A percentile compares a stretch with the other conserved stretches of the same genome.
These are phyloP conservation scores for Ceratonia siliqua DNA, from an alignment of 306 rosid species.

Conservation along the genomic window DNA sequence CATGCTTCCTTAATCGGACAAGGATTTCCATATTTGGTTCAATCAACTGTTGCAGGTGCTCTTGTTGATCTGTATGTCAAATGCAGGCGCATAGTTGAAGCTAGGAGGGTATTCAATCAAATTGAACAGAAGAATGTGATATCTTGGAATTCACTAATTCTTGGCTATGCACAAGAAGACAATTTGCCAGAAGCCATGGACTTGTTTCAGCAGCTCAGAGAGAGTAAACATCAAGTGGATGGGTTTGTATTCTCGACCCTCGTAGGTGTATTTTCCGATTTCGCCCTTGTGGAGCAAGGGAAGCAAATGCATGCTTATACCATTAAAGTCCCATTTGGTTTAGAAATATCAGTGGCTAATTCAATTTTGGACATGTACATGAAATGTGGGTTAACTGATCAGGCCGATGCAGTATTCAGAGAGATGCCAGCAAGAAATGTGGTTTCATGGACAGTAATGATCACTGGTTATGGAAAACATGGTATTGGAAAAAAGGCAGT, in stretches of 20 bases:
- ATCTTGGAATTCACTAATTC: constrained; percentile 63
- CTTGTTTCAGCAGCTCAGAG: constrained; percentile 58
- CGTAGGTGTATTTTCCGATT: constrained; percentile 63
- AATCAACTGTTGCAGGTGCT: constrained; percentile 51
- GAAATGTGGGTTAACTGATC: constrained; percentile 59
- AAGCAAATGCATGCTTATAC: constrained; percentile 68
- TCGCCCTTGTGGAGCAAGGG: constrained; percentile 61
- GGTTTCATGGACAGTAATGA: constrained; percentile 72
- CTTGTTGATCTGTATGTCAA: constrained; percentile 66
- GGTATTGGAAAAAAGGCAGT: constrained; percentile 58
- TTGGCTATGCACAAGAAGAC: constrained; percentile 66
- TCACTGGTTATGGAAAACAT: constrained; percentile 70
- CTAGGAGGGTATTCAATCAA: constrained; percentile 57
- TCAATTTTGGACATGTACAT: constrained; percentile 69
- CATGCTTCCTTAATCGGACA: constrained; percentile 56
- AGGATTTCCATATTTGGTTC: constrained; percentile 45
- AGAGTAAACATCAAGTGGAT: constrained; percentile 49
- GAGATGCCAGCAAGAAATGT: constrained; percentile 47
- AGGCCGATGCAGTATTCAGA: constrained; percentile 53
- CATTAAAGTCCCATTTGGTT: constrained; percentile 55
- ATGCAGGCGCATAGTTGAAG: constrained; percentile 42
- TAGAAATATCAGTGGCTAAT: constrained; percentile 58
- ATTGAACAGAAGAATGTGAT: constrained; percentile 49
- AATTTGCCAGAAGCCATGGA: constrained; percentile 50
- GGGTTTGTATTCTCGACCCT: constrained; percentile 63